Percentiles rank a stretch among this genome's conserved stretches.
phyloP scores from a whole-genome alignment of 495 filamentous ascomycete species.

The Penicillium psychrofluorescens region DNA sequence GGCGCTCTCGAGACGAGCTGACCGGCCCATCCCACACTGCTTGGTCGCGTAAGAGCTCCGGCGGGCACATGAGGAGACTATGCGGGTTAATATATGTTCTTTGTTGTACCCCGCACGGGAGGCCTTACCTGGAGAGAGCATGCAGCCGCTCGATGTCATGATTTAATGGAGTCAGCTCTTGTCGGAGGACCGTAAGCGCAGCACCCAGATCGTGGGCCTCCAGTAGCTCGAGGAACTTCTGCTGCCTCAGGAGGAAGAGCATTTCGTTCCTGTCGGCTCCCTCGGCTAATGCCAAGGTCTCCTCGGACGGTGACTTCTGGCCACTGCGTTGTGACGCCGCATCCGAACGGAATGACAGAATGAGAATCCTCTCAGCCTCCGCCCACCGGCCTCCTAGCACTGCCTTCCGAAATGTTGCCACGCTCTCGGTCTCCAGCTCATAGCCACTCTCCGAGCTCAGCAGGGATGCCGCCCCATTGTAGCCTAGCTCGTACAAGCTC shows the following conservation, averaged over 20 bases:
- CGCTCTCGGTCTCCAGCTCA: constrained; percentile 76
- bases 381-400: constrained; percentile 77
- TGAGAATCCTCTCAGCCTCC: constrained; percentile 75
- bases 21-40: constrained; percentile 85
- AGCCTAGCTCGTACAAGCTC: constrained; percentile 80
- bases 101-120: neutral
- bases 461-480: constrained; percentile 62
- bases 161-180: constrained; percentile 82
- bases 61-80: constrained; percentile 82
- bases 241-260: constrained; percentile 77
- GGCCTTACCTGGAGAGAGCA: constrained; percentile 67
- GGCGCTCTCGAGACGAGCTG: constrained; percentile 62
- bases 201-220: constrained; percentile 64
- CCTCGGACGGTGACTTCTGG: constrained; percentile 19
- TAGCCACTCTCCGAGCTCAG: constrained; percentile 80
- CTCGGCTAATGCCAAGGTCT: constrained; percentile 45
- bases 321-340: constrained; percentile 3
- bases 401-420: constrained; percentile 76
- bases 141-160: constrained; percentile 70
- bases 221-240: constrained; percentile 91
- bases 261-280: constrained; percentile 53
- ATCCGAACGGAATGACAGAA: constrained; percentile 39
- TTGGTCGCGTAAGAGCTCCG: constrained; percentile 72
- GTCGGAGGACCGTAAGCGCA: constrained; percentile 74
- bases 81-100: constrained; percentile 2